Percentiles rank a stretch among this genome's conserved stretches.
These are phyloP conservation scores for Fusarium albidum DNA, from an alignment of 2,329 filamentous ascomycete genomes.

Conservation along the genomic window DNA sequence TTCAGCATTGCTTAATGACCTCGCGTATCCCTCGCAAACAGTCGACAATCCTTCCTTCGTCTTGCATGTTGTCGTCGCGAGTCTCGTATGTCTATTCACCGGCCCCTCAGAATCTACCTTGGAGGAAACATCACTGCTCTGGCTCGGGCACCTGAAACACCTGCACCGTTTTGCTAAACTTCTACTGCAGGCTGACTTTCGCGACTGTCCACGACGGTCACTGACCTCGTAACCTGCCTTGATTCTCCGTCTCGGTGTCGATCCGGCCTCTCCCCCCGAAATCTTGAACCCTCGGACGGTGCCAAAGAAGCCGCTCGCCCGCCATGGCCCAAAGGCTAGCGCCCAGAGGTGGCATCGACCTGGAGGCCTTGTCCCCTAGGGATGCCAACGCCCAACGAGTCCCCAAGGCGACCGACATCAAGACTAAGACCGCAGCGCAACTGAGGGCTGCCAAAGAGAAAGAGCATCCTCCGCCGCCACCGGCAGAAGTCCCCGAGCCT, in stretches of 20 bases:
- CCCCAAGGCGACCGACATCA: conserved; percentile 57
- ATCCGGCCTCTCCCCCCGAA: conserved; percentile 8
- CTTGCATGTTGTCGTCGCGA: conserved; percentile 41
- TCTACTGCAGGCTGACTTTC: conserved; percentile 17
- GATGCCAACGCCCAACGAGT: conserved; percentile 69
- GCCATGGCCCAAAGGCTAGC: conserved; percentile 59
- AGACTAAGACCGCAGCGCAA: conserved; percentile 61
- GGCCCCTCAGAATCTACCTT: background rate
- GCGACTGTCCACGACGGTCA: conserved; percentile 26
- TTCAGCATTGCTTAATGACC: conserved; percentile 43
- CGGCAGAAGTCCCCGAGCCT: conserved; percentile 65
- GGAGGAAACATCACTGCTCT: background rate
- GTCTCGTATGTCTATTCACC: conserved; percentile 36
- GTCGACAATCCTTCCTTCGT: conserved; percentile 26
- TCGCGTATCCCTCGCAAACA: conserved; percentile 14
- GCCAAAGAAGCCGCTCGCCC: conserved; percentile 6
- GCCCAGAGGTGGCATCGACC: conserved; percentile 59
- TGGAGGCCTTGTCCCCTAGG: conserved; percentile 71
- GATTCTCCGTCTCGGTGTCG: conserved; percentile 3
- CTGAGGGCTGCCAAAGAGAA: conserved; percentile 68
- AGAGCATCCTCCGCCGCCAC: conserved; percentile 72
- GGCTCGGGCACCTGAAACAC: background rate
- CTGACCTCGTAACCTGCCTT: conserved; percentile 25
- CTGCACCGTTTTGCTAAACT: conserved; percentile 12
- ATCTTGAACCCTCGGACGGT: background rate